Percentiles rank a stretch among this genome's conserved stretches.
These are phyloP conservation scores for Wallemia mellicola DNA, from an alignment of 1,284 basidiomycete species.

Conservation along the genomic window DNA sequence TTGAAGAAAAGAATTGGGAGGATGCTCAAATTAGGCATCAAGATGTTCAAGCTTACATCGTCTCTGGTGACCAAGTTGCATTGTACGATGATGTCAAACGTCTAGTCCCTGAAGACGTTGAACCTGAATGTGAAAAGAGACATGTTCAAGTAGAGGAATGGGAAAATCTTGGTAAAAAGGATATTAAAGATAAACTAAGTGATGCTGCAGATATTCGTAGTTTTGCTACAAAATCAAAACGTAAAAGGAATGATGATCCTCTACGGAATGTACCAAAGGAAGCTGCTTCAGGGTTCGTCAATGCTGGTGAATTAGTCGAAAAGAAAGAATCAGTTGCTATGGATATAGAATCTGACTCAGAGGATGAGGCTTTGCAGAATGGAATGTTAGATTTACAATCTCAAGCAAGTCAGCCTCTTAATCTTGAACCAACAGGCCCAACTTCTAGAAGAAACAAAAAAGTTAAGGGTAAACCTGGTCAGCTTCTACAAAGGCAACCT, in stretches of 20 bases:
- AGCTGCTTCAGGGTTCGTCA: constrained; percentile 14
- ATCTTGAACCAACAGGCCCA: background rate
- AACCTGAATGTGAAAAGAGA: constrained; percentile 49
- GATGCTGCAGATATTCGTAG: constrained; percentile 2
- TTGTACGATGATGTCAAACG: constrained; percentile 73
- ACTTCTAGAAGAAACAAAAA: background rate
- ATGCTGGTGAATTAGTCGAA: constrained; percentile 11
- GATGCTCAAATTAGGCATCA: constrained; percentile 65
- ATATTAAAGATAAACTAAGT: constrained; percentile 3
- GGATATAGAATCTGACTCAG: constrained; percentile 1
- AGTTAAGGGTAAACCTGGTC: background rate
- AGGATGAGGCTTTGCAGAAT: background rate
- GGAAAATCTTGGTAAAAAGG: constrained; percentile 13
- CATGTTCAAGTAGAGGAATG: constrained; percentile 25
- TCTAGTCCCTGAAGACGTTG: constrained; percentile 44
- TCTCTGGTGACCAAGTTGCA: constrained; percentile 56
- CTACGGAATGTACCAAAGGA: constrained; percentile 14
- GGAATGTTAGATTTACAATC: background rate
- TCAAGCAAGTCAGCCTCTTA: background rate
- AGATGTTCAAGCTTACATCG: constrained; percentile 65
- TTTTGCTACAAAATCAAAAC: constrained; percentile 4
- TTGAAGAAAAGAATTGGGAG: constrained; percentile 75
- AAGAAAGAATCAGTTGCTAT: background rate
- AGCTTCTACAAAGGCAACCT: background rate
- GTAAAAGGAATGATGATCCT: constrained; percentile 6